A percentile compares a stretch with the other conserved stretches of the same genome.
phyloP scores from a whole-genome alignment of 1,139 yeast species.

The Diutina siamensis region DNA sequence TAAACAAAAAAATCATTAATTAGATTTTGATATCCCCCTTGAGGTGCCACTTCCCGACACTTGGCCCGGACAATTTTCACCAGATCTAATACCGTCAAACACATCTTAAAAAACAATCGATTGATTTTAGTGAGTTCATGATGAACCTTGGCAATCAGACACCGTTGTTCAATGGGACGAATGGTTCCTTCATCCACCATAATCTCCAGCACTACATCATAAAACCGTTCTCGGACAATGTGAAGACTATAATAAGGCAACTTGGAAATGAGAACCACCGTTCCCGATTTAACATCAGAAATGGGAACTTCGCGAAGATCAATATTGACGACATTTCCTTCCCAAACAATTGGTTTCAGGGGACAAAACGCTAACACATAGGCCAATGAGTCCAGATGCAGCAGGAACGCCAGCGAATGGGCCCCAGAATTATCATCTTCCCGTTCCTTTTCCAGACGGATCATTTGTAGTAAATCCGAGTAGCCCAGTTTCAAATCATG shows the following conservation, averaged over 20 bases:
- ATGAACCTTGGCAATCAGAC: conserved; percentile 67
- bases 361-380: conserved; percentile 72
- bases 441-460: conserved; percentile 9
- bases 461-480: conserved; percentile 17
- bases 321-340: conserved; percentile 61
- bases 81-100: conserved; percentile 56
- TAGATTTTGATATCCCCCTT: conserved; percentile 56
- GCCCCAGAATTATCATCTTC: conserved; percentile 4
- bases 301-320: conserved; percentile 36
- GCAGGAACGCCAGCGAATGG: not conserved
- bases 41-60: conserved; percentile 25
- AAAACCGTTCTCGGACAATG: conserved; percentile 29
- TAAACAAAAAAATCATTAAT: conserved; percentile 69
- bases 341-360: conserved; percentile 83
- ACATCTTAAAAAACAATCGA: conserved; percentile 56
- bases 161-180: conserved; percentile 44
- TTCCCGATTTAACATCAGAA: conserved; percentile 51
- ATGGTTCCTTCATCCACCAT: conserved; percentile 27
- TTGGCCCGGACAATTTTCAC: conserved; percentile 42
- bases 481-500: conserved; percentile 19
- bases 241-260: conserved; percentile 28
- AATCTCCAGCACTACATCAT: conserved; percentile 15
- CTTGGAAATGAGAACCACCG: conserved; percentile 53
- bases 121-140: conserved; percentile 60
- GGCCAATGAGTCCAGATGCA: conserved; percentile 28